A percentile compares a stretch with the other conserved stretches of the same genome.
These are phyloP conservation scores for Yarrowia keelungensis DNA, from an alignment of 805 yeast genomes.

Conservation along the genomic window DNA sequence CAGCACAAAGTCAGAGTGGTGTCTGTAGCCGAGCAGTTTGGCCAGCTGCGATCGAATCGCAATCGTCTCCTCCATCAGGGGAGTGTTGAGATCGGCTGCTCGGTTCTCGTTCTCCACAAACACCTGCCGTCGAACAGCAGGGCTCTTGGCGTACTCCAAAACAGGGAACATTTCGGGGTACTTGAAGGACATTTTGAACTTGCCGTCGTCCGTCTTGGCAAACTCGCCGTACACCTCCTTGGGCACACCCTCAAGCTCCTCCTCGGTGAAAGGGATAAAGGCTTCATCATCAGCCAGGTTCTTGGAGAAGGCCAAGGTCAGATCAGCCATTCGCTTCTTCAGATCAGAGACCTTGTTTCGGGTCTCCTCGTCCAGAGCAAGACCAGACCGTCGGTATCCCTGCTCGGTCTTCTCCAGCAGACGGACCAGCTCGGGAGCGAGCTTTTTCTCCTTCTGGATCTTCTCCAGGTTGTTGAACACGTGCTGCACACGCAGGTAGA, in stretches of 20 bases:
- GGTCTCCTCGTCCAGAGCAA: conserved; percentile 62
- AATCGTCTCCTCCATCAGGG: conserved; percentile 65
- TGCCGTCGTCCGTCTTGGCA: conserved; percentile 53
- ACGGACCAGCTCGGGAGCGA: conserved; percentile 63
- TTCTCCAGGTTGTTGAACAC: conserved; percentile 52
- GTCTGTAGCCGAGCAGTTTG: conserved; percentile 65
- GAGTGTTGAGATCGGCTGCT: conserved; percentile 64
- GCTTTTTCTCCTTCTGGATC: conserved; percentile 37
- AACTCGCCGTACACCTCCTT: conserved; percentile 64
- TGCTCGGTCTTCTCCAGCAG: conserved; percentile 63
- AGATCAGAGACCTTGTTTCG: conserved; percentile 65
- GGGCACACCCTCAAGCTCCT: conserved; percentile 79
- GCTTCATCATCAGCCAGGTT: conserved; percentile 77
- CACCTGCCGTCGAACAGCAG: conserved; percentile 71
- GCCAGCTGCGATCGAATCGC: conserved; percentile 69
- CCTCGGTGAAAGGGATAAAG: conserved; percentile 62
- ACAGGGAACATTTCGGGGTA: conserved; percentile 82
- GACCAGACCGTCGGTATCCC: conserved; percentile 71
- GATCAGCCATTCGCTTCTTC: conserved; percentile 63
- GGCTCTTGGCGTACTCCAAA: conserved; percentile 69
- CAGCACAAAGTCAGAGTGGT: conserved; percentile 72
- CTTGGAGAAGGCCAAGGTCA: conserved; percentile 64
- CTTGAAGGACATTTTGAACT: conserved; percentile 74
- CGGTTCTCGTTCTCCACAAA: conserved; percentile 73
- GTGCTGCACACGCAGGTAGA: conserved; percentile 63